Conservation (phyloP, 805 yeast genomes). For the Hanseniaspora meyeri region DNA sequence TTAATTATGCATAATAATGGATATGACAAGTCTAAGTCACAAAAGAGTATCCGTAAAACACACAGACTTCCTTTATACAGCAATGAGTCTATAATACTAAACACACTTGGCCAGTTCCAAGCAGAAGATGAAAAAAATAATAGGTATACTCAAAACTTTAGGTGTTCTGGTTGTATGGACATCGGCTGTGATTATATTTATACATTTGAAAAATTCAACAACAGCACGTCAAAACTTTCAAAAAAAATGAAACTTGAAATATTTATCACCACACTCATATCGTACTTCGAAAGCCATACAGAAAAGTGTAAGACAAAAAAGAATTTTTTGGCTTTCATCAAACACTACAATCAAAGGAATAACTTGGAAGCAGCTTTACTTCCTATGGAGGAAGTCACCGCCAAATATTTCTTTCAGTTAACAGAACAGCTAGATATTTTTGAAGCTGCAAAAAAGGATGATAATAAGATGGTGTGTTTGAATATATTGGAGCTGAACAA, state of each 20-base stretch:
- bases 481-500: conserved; percentile 7
- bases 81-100: conserved; percentile 3
- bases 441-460: neutral
- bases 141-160: neutral
- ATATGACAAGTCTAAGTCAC: neutral
- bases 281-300: neutral
- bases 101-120: neutral
- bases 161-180: neutral
- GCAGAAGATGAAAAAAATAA: neutral
- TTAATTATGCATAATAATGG: neutral
- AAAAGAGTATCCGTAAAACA: neutral
- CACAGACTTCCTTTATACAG: neutral
- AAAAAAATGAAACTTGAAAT: neutral
- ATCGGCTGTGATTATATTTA: neutral
- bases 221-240: neutral
- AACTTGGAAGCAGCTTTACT: neutral
- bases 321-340: neutral
- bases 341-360: neutral
- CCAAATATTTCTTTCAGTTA: neutral
- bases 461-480: neutral
- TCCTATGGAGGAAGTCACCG: neutral
- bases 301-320: neutral
- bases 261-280: neutral
- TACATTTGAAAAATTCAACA: neutral
- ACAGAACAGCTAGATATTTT: neutral